phyloP scores from a whole-genome alignment of 768 basidiomycete genomes.

The Russula olivacea region DNA sequence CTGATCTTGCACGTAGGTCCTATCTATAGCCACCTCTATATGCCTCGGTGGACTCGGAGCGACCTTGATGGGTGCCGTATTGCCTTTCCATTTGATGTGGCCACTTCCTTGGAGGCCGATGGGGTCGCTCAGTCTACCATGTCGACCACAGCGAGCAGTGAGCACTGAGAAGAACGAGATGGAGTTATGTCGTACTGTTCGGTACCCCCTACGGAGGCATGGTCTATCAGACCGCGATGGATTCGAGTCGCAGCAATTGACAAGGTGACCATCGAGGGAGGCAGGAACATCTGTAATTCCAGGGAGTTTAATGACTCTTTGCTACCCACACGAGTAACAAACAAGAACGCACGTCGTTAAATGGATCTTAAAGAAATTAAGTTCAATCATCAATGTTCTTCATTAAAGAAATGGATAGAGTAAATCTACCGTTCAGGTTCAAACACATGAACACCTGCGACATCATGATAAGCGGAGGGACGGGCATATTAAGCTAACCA shows the following conservation, averaged over 20 bases:
- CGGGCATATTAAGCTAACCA: background rate
- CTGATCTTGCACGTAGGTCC: background rate
- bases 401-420: background rate
- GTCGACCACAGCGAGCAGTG: background rate
- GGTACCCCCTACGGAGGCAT: background rate
- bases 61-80: background rate
- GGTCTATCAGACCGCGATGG: background rate
- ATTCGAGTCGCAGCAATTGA: constrained; percentile 3
- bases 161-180: background rate
- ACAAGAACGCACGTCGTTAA: background rate
- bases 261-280: background rate
- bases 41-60: background rate
- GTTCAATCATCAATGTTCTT: background rate
- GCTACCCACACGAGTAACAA: too few relatives aligned
- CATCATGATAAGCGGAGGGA: background rate
- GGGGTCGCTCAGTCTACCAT: background rate
- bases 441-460: background rate
- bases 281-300: background rate
- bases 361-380: background rate
- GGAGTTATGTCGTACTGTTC: background rate
- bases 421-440: background rate
- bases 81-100: background rate
- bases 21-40: background rate
- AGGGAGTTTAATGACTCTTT: background rate
- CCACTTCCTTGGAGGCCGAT: background rate